Base-by-base conservation (phyloP, 129 eudicot genomes). In the Centrapalus pauciflorus region DNA sequence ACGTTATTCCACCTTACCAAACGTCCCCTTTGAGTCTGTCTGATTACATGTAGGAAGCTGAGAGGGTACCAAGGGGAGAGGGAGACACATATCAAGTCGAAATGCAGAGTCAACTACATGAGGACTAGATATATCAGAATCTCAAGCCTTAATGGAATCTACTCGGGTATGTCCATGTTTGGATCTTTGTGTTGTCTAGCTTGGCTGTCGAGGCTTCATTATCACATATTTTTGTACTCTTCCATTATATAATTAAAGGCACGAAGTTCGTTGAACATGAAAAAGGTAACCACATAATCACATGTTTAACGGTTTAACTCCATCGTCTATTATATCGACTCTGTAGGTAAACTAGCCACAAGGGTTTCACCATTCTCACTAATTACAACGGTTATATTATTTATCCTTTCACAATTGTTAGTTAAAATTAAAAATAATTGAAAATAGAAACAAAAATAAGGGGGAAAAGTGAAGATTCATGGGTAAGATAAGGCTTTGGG, bases 401-500 rank as follows among this genome's bases (percentile, higher is more conserved):
- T n/a, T n/a, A n/a, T n/a, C n/a, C n/a, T n/a, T n/a, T n/a, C n/a
- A n/a, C n/a, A n/a, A n/a, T n/a, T n/a, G n/a, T n/a, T n/a, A n/a
- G n/a, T n/a, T n/a, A n/a, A n/a, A n/a, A n/a, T n/a, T n/a, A n/a
- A n/a, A n/a, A n/a, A n/a, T n/a, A n/a, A n/a, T n/a, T n/a, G n/a
- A n/a, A n/a, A n/a, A n/a, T n/a, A n/a, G n/a, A 54, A 12, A n/a
- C 14, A 57, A 29, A 57, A 5, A 19, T 16, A 58, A 33, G 67
- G 30, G 55, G 54, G 24, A 46, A 46, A 72, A 51, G 45, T 23
- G 49, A 20, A 12, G 35, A 59, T 14, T 57, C 66, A 9, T 61
- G 48, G 40, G 75, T 54, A 65, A 65, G 40, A 67, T 54, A 65
- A 65, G 73, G 74, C 55, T 74, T 66, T 66, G 67, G 70, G 67